phyloP scores from a whole-genome alignment of 192 early-diverging fungal species.

The Rhizophagus clarus region DNA sequence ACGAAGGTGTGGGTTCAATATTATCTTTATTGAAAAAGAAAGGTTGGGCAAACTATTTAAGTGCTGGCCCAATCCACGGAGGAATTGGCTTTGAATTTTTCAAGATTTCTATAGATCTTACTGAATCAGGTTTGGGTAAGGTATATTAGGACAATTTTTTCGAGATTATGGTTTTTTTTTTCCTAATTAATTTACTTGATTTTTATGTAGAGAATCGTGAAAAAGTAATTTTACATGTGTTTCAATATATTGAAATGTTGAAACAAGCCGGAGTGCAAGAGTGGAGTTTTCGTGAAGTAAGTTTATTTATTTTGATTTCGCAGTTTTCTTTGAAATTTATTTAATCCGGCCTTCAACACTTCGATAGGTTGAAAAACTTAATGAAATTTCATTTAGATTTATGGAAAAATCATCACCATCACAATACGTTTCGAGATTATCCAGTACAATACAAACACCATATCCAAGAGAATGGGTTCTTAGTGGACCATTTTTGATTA shows the following conservation, averaged over 20 bases:
- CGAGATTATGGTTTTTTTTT: neutral
- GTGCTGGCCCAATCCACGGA: conserved; percentile 47
- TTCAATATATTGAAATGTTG: conserved; percentile 90
- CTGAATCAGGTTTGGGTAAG: conserved; percentile 73
- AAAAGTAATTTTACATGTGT: conserved; percentile 79
- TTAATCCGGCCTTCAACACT: neutral
- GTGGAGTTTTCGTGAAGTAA: conserved; percentile 84
- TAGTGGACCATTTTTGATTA: conserved; percentile 67
- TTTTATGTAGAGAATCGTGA: conserved; percentile 73
- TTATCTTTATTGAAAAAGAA: conserved; percentile 76
- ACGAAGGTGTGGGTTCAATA: conserved; percentile 83
- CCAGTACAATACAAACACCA: conserved; percentile 76
- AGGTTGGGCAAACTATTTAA: conserved; percentile 73
- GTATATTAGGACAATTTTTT: conserved; percentile 58
- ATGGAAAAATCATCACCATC: conserved; percentile 74
- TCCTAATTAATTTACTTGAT: conserved; percentile 4
- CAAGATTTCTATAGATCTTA: conserved; percentile 76
- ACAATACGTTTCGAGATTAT: conserved; percentile 66
- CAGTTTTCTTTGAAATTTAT: neutral
- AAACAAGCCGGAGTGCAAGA: conserved; percentile 67
- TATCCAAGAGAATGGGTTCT: conserved; percentile 72
- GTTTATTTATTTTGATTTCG: conserved; percentile 32
- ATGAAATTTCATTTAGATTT: conserved; percentile 67
- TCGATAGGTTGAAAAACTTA: conserved; percentile 42
- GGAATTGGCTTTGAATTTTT: conserved; percentile 67